Percentiles rank a stretch among this genome's conserved stretches.
These are phyloP conservation scores for Verticillium dahliae DNA, from an alignment of 2,329 filamentous ascomycete species.

Conservation along the genomic window DNA sequence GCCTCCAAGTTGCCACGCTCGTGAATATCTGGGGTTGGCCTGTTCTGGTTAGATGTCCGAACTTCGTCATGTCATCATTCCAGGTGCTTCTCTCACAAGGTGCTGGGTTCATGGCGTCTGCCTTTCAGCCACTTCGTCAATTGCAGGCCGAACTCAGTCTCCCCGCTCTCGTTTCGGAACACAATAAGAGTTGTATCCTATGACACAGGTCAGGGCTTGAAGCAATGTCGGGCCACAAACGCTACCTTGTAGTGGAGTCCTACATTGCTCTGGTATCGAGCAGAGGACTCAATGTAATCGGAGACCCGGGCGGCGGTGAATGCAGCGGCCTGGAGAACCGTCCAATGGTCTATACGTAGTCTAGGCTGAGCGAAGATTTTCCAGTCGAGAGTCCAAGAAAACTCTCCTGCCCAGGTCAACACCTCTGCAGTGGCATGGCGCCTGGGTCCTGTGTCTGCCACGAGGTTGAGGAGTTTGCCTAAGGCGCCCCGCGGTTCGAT, in stretches of 20 bases:
- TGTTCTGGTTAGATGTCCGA: not conserved
- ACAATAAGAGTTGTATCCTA: not conserved
- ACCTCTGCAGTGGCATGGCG: not conserved
- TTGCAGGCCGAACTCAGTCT: not conserved
- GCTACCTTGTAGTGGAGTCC: not conserved
- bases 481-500: not conserved
- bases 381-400: not conserved
- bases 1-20: not conserved
- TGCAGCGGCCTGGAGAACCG: not conserved
- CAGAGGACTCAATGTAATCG: not conserved
- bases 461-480: not conserved
- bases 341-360: not conserved
- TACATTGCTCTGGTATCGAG: not conserved
- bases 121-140: not conserved
- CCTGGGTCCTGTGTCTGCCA: not conserved
- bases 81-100: not conserved
- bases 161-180: not conserved
- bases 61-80: not conserved
- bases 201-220: not conserved
- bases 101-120: not conserved
- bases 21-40: not conserved
- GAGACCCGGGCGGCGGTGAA: not conserved
- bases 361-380: not conserved
- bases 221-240: not conserved
- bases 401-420: not conserved